A percentile compares a stretch with the other conserved stretches of the same genome.
These are phyloP conservation scores for Marasmius tenuissimus DNA, from an alignment of 1,284 basidiomycete species.

Conservation along the genomic window DNA sequence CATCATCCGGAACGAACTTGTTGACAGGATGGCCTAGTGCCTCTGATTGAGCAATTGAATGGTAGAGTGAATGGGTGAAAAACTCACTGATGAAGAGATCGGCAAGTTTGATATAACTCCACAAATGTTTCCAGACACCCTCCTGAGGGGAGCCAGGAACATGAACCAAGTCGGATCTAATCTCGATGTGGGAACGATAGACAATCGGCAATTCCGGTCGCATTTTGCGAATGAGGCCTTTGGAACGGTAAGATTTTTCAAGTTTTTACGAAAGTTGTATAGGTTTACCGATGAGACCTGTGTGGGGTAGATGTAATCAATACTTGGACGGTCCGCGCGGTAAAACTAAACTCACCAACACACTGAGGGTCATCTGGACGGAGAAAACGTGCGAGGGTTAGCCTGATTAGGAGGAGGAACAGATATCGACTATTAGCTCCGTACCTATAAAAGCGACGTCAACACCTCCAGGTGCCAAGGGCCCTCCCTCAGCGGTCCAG, in stretches of 20 bases:
- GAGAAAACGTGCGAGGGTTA: conserved; percentile 11
- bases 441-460: conserved; percentile 82
- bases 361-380: conserved; percentile 69
- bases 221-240: conserved; percentile 81
- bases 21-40: conserved; percentile 74
- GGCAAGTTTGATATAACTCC: conserved; percentile 83
- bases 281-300: not conserved
- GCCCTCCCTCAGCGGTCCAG: conserved; percentile 81
- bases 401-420: conserved; percentile 2
- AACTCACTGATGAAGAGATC: conserved; percentile 80
- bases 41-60: conserved; percentile 1
- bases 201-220: conserved; percentile 81
- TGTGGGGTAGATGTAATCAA: not conserved
- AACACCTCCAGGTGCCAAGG: conserved; percentile 75
- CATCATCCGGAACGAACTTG: conserved; percentile 85
- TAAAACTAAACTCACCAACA: not conserved
- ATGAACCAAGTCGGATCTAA: conserved; percentile 77
- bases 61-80: not conserved
- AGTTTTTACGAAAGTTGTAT: not conserved
- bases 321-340: not conserved
- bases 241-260: conserved; percentile 65
- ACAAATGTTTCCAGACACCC: conserved; percentile 88
- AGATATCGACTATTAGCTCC: conserved; percentile 9
- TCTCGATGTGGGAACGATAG: conserved; percentile 91
- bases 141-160: conserved; percentile 77